Percentiles rank a stretch among this genome's conserved stretches.
phyloP scores from a whole-genome alignment of 805 yeast genomes.

The Lipomyces lipofer region DNA sequence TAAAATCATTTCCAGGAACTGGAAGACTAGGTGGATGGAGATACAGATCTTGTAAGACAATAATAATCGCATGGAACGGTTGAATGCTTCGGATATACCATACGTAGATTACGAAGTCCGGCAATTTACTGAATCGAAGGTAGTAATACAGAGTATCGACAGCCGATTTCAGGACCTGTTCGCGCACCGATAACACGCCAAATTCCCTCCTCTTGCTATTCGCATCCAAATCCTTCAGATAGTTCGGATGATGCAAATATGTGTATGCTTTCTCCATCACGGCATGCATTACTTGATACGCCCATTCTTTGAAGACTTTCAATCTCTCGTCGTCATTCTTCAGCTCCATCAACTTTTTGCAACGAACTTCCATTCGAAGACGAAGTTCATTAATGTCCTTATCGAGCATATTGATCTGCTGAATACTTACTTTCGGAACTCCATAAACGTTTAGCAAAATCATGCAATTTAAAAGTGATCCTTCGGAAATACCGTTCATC shows the following conservation, averaged over 20 bases:
- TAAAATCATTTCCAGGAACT: background rate
- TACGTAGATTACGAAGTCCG: conserved; percentile 14
- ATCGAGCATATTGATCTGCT: conserved; percentile 17
- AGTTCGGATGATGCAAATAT: conserved; percentile 19
- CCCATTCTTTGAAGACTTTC: conserved; percentile 1
- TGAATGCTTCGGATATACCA: conserved; percentile 20
- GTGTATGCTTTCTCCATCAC: conserved; percentile 15
- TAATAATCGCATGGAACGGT: conserved; percentile 22
- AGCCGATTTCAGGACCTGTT: conserved; percentile 14
- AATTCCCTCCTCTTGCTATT: background rate
- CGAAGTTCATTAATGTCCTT: conserved; percentile 12
- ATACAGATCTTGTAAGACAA: conserved; percentile 21
- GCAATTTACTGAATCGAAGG: conserved; percentile 11
- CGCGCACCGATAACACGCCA: conserved; percentile 5
- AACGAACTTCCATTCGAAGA: conserved; percentile 12
- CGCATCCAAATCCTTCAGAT: conserved; percentile 9
- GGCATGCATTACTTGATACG: conserved; percentile 9
- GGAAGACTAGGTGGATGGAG: conserved; percentile 11
- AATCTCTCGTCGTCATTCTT: background rate
- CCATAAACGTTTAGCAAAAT: conserved; percentile 17
- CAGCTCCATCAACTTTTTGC: conserved; percentile 4
- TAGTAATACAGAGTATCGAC: conserved; percentile 16
- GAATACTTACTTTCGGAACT: conserved; percentile 8
- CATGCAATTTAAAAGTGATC: conserved; percentile 12
- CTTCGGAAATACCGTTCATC: conserved; percentile 15